phyloP scores from a whole-genome alignment of 805 yeast species.

The Saturnispora serradocipensis region DNA sequence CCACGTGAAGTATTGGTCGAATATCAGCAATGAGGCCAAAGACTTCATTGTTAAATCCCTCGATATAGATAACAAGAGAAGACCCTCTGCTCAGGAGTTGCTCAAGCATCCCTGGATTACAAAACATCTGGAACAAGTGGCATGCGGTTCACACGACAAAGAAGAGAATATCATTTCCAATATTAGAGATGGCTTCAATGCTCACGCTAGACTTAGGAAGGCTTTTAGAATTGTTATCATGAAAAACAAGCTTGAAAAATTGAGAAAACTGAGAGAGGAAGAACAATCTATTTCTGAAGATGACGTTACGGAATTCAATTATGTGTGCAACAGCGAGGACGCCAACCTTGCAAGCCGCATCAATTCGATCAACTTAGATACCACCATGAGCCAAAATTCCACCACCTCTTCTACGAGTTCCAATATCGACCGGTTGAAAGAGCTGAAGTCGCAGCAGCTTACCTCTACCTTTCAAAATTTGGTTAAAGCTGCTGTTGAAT shows the following conservation, averaged over 20 bases:
- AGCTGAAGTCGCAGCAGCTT: conserved; percentile 19
- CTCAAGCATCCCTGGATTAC: conserved; percentile 72
- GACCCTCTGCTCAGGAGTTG: conserved; percentile 63
- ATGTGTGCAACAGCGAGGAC: conserved; percentile 32
- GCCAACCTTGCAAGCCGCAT: conserved; percentile 31
- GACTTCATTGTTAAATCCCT: conserved; percentile 65
- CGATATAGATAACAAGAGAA: conserved; percentile 52
- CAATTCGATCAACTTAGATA: background rate
- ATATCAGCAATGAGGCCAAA: conserved; percentile 73
- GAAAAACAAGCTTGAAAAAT: conserved; percentile 66
- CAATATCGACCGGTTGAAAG: background rate
- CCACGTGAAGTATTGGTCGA: conserved; percentile 80
- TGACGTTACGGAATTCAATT: conserved; percentile 25
- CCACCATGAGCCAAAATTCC: background rate
- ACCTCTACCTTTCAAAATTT: conserved; percentile 25
- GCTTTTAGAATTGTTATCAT: conserved; percentile 80
- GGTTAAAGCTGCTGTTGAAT: conserved; percentile 25
- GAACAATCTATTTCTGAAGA: conserved; percentile 34
- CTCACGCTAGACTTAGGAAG: conserved; percentile 72
- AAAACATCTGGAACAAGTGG: conserved; percentile 25
- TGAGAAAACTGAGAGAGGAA: conserved; percentile 52
- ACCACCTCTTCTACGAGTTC: background rate
- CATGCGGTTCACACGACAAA: conserved; percentile 7
- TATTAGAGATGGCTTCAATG: conserved; percentile 73
- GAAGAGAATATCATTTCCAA: conserved; percentile 63